phyloP scores from a whole-genome alignment of 2,329 filamentous ascomycete species.

The Phaeosphaeriaceae sp. region DNA sequence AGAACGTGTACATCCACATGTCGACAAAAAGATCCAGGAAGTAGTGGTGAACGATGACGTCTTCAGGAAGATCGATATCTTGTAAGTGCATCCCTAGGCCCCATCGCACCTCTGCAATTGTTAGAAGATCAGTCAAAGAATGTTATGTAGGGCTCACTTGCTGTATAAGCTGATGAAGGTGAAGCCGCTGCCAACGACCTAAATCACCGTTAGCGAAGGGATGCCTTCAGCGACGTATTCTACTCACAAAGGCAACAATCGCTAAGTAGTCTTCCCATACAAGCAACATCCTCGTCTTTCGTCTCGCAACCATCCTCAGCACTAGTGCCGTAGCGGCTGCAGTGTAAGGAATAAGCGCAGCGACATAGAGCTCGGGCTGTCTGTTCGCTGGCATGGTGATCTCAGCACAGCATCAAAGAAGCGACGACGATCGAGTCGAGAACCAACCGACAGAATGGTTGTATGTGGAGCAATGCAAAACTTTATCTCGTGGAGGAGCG shows the following conservation, averaged over 20 bases:
- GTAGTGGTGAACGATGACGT: slow-evolving; percentile 24
- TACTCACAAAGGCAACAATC: slow-evolving; percentile 28
- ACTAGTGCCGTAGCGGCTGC: slow-evolving; percentile 25
- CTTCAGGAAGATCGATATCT: slow-evolving; percentile 18
- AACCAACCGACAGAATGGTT: not conserved
- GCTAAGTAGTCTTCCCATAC: slow-evolving; percentile 32
- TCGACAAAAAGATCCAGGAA: slow-evolving; percentile 29
- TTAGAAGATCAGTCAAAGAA: slow-evolving; percentile 3
- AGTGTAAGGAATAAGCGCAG: slow-evolving; percentile 26
- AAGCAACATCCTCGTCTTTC: slow-evolving; percentile 17
- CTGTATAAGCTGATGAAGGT: slow-evolving; percentile 32
- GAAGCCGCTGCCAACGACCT: slow-evolving; percentile 24
- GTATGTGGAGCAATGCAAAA: not conserved
- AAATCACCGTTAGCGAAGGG: slow-evolving; percentile 6
- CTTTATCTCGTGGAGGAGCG: not conserved
- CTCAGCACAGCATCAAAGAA: slow-evolving; percentile 5
- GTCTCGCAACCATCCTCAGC: slow-evolving; percentile 21
- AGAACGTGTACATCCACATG: slow-evolving; percentile 35
- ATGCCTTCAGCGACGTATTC: not conserved
- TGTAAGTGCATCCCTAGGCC: slow-evolving; percentile 24
- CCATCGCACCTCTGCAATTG: slow-evolving; percentile 29
- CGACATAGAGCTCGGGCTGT: slow-evolving; percentile 26
- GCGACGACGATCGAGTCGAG: slow-evolving; percentile 1
- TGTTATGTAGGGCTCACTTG: slow-evolving; percentile 6
- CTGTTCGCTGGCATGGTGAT: slow-evolving; percentile 19